phyloP scores from a whole-genome alignment of 768 basidiomycete species.

The Suillus variegatus region DNA sequence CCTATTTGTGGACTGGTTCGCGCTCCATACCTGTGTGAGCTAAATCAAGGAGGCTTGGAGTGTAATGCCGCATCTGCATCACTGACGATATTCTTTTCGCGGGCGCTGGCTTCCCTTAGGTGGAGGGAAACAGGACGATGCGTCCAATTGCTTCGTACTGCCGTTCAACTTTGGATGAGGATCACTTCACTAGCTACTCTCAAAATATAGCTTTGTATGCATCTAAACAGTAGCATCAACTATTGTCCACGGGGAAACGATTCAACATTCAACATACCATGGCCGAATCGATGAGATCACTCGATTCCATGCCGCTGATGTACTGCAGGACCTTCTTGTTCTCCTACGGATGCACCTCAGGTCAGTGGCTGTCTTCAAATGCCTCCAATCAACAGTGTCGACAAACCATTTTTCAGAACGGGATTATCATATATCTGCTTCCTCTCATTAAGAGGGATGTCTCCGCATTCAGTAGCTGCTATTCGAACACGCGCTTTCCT shows the following conservation, averaged over 20 bases:
- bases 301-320: background rate
- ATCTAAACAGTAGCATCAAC: background rate
- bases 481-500: background rate
- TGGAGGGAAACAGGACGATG: background rate
- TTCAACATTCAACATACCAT: background rate
- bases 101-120: background rate
- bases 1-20: background rate
- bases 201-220: background rate
- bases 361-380: background rate
- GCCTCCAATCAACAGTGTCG: background rate
- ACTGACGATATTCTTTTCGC: background rate
- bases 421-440: background rate
- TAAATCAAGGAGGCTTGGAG: background rate
- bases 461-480: background rate
- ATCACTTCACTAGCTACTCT: background rate
- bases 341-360: background rate
- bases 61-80: background rate
- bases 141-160: background rate
- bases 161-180: background rate
- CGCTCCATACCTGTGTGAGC: background rate
- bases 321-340: background rate
- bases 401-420: background rate
- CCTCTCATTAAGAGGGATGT: background rate
- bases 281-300: background rate
- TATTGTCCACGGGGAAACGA: background rate